These are phyloP conservation scores for Wickerhamomyces ciferrii DNA, from an alignment of 805 yeast species.

Conservation along the genomic window DNA sequence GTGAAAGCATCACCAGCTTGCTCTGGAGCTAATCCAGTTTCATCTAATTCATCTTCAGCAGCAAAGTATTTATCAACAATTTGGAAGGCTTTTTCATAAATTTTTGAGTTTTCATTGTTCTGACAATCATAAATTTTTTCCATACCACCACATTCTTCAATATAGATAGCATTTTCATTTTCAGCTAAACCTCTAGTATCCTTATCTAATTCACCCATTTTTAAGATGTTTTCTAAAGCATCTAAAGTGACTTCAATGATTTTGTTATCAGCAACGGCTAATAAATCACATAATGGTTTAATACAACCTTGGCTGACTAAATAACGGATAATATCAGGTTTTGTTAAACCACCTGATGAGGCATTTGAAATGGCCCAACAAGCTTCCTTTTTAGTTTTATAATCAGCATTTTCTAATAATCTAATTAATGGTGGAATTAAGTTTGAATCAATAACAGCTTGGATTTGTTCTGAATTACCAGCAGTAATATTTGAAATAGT, in stretches of 20 bases:
- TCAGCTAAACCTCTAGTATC: conserved; percentile 63
- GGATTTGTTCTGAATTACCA: conserved; percentile 92
- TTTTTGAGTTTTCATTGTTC: conserved; percentile 84
- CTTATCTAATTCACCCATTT: conserved; percentile 90
- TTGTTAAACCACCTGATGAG: conserved; percentile 87
- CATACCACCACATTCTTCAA: conserved; percentile 98
- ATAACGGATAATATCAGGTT: conserved; percentile 91
- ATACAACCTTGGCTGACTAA: conserved; percentile 94
- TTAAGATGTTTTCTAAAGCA: conserved; percentile 88
- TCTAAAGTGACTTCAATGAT: conserved; percentile 94
- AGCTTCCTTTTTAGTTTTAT: conserved; percentile 96
- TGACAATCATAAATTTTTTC: conserved; percentile 94
- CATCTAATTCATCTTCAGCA: conserved; percentile 71
- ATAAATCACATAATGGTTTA: conserved; percentile 92
- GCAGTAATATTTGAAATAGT: conserved; percentile 97
- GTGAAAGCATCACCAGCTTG: conserved; percentile 81
- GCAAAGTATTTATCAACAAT: conserved; percentile 90
- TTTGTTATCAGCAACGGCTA: conserved; percentile 83
- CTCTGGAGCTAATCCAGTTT: conserved; percentile 73
- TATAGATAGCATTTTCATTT: conserved; percentile 84
- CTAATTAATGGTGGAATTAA: conserved; percentile 87
- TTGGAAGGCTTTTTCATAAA: conserved; percentile 84
- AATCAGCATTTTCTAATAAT: conserved; percentile 77
- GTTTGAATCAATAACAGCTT: conserved; percentile 93
- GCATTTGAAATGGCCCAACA: conserved; percentile 99